Conservation (phyloP, 2,329 filamentous ascomycete species). For the Sporothrix curviconia region DNA sequence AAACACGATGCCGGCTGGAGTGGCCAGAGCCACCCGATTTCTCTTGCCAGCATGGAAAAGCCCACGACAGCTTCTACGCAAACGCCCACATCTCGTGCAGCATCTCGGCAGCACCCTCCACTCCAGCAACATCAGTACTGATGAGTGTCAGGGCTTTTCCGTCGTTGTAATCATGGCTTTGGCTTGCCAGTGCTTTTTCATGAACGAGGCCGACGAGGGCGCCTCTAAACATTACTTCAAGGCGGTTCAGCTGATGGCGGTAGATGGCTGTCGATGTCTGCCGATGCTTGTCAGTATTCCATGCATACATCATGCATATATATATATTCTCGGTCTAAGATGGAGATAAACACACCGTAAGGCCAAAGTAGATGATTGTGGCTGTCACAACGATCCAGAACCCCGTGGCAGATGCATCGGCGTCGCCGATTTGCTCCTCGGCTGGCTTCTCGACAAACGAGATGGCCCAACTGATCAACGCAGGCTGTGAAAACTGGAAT, state of each 20-base stretch:
- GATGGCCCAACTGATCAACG: slow-evolving; percentile 34
- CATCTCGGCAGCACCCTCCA: slow-evolving; percentile 30
- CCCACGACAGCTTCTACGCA: slow-evolving; percentile 36
- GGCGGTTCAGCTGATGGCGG: slow-evolving; percentile 20
- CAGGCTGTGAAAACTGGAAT: slow-evolving; percentile 36
- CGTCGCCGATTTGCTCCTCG: neutral
- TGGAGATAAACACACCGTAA: no score
- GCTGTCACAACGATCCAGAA: slow-evolving; percentile 29
- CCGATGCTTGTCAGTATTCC: no score
- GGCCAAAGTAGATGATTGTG: slow-evolving; percentile 30
- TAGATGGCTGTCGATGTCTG: slow-evolving; percentile 21
- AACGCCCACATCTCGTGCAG: slow-evolving; percentile 39
- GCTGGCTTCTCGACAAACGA: slow-evolving; percentile 19
- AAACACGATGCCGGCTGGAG: slow-evolving; percentile 36
- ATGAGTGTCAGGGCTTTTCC: slow-evolving; percentile 33
- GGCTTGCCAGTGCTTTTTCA: slow-evolving; percentile 1
- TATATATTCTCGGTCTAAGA: no score
- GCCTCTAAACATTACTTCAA: slow-evolving; percentile 21
- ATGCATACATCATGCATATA: no score
- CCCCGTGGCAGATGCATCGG: slow-evolving; percentile 12
- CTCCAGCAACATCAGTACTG: slow-evolving; percentile 34
- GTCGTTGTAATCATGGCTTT: slow-evolving; percentile 23
- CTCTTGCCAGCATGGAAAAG: slow-evolving; percentile 29
- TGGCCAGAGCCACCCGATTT: slow-evolving; percentile 38
- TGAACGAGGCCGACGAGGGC: slow-evolving; percentile 22